A percentile compares a stretch with the other conserved stretches of the same genome.
Conservation (phyloP, 1,139 yeast species). For the Hyphopichia wangnamkhiaoensis region DNA sequence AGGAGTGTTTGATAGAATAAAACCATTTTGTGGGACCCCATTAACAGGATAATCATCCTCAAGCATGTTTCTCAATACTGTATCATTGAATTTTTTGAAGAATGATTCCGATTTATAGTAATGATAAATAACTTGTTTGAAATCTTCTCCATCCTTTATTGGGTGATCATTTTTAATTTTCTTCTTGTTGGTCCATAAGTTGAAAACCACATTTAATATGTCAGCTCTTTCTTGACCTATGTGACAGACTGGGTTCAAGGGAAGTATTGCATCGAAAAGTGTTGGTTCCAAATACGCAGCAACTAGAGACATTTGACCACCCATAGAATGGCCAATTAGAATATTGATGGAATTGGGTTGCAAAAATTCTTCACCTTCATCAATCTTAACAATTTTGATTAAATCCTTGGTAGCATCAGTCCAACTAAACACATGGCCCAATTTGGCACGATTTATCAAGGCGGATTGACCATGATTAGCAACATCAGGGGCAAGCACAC, state of each 20-base stretch:
- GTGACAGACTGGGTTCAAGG: slow-evolving; percentile 57
- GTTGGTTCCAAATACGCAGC: slow-evolving; percentile 47
- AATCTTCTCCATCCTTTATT: slow-evolving; percentile 12
- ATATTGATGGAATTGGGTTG: slow-evolving; percentile 34
- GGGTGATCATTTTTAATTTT: slow-evolving; percentile 9
- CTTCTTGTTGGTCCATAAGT: slow-evolving; percentile 9
- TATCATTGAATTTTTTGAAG: slow-evolving; percentile 42
- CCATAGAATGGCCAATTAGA: slow-evolving; percentile 64
- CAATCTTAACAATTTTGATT: slow-evolving; percentile 42
- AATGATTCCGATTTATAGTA: slow-evolving; percentile 44
- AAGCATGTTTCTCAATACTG: slow-evolving; percentile 38
- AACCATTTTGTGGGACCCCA: slow-evolving; percentile 26
- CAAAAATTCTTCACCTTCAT: slow-evolving; percentile 27
- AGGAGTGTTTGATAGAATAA: neutral
- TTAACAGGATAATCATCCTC: slow-evolving; percentile 28
- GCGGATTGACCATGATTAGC: slow-evolving; percentile 63
- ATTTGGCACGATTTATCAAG: slow-evolving; percentile 41
- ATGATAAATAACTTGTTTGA: slow-evolving; percentile 27
- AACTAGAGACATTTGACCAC: slow-evolving; percentile 52
- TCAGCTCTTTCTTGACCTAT: slow-evolving; percentile 11
- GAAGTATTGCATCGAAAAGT: slow-evolving; percentile 48
- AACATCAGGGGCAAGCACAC: slow-evolving; percentile 51
- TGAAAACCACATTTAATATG: slow-evolving; percentile 8
- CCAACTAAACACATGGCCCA: slow-evolving; percentile 56
- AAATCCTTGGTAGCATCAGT: slow-evolving; percentile 57